Percentiles rank a stretch among this genome's conserved stretches.
Conservation (phyloP, 2,329 filamentous ascomycete species). For the Nemania diffusa region DNA sequence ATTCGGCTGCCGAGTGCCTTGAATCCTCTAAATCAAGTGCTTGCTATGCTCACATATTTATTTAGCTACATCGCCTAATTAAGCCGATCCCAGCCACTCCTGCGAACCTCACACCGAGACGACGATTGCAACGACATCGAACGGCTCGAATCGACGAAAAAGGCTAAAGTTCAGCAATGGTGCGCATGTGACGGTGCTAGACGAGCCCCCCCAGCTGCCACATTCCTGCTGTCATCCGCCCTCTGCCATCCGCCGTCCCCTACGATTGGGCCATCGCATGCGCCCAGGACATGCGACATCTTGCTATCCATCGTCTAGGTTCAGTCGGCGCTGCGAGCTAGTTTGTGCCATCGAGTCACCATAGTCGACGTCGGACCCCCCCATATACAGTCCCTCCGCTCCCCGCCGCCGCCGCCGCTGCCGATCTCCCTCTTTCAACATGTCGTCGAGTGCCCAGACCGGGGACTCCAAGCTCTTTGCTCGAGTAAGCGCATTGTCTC, state of each 20-base stretch:
- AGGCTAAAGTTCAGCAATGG: conserved; percentile 35
- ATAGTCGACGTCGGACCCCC: conserved; percentile 37
- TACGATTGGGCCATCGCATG: conserved; percentile 45
- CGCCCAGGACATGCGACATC: conserved; percentile 36
- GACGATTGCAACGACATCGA: conserved; percentile 14
- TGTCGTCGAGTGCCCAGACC: conserved; percentile 70
- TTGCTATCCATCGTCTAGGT: conserved; percentile 27
- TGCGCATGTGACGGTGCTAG: conserved; percentile 42
- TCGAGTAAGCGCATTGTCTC: conserved; percentile 71
- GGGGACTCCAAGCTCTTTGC: conserved; percentile 99
- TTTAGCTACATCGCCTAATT: conserved; percentile 5
- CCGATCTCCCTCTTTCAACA: conserved; percentile 50
- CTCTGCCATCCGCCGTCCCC: conserved; percentile 22
- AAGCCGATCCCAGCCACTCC: conserved; percentile 14
- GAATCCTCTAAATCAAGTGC: neutral
- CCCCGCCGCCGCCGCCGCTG: conserved; percentile 21
- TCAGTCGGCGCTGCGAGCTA: conserved; percentile 31
- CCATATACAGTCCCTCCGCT: conserved; percentile 34
- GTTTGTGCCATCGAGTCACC: conserved; percentile 35
- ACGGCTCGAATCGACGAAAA: conserved; percentile 31
- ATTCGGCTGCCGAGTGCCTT: neutral
- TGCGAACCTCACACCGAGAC: conserved; percentile 16
- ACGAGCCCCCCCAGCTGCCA: conserved; percentile 39
- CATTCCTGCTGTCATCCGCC: conserved; percentile 34
- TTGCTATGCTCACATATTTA: neutral